Evolutionary conservation across 257 asterid species (phyloP).

Genomic region (Striga asiatica): DNA sequence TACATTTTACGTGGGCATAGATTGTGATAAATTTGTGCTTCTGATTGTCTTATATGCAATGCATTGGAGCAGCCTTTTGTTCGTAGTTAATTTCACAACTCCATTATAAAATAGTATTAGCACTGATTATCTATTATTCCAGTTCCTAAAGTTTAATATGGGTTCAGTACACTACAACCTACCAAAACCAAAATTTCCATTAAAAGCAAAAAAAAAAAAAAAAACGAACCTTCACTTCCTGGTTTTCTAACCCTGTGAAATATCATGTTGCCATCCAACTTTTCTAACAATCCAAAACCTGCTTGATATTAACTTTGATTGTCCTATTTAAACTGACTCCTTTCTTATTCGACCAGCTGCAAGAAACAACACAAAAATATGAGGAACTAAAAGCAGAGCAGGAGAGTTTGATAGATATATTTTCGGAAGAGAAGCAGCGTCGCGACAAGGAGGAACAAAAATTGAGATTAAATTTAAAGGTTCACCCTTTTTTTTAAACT

Average conservation of each 20-base stretch:
- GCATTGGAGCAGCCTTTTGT: too few relatives aligned
- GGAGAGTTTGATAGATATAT: slow-evolving; percentile 58
- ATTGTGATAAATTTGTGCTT: too few relatives aligned
- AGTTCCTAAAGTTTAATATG: not conserved
- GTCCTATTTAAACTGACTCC: slow-evolving; percentile 6
- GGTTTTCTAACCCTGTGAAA: not conserved
- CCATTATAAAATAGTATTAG: too few relatives aligned
- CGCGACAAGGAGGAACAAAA: slow-evolving; percentile 63
- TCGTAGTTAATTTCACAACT: too few relatives aligned
- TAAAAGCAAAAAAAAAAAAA: too few relatives aligned
- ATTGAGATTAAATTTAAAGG: slow-evolving; percentile 66
- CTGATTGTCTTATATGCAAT: too few relatives aligned
- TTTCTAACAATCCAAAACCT: not conserved
- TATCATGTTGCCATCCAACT: not conserved
- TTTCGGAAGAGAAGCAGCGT: slow-evolving; percentile 86
- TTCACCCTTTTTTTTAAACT: slow-evolving; percentile 8
- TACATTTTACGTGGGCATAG: too few relatives aligned
- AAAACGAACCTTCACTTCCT: not conserved
- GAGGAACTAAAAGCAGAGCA: slow-evolving; percentile 63
- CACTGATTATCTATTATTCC: too few relatives aligned
- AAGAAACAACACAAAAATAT: slow-evolving; percentile 30
- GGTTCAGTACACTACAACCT: not conserved
- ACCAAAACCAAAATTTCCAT: too few relatives aligned
- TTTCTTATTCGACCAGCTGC: slow-evolving; percentile 35
- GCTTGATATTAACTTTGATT: not conserved